Evolutionary conservation across 2,329 filamentous ascomycete species (phyloP).

Genomic region (Dactylella cylindrospora): DNA sequence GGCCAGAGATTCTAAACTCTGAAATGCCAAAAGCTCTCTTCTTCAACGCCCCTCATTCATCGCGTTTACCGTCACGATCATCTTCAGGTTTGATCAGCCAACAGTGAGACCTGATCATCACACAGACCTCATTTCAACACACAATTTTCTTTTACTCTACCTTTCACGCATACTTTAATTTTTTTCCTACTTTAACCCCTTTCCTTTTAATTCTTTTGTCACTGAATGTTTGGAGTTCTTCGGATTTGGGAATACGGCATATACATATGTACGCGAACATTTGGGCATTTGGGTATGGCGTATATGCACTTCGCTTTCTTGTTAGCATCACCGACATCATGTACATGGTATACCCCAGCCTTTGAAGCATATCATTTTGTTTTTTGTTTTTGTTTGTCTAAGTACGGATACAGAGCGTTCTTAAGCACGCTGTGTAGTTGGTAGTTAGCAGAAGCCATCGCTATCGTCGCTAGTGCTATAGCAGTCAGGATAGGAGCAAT

Average conservation of each 20-base stretch:
- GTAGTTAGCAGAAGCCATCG: no score
- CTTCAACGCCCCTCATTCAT: neutral
- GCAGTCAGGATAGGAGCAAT: no score
- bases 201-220: slow-evolving; percentile 5
- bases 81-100: neutral
- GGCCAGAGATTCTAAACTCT: slow-evolving; percentile 56
- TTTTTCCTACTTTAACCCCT: neutral
- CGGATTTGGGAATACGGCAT: slow-evolving; percentile 12
- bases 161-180: slow-evolving; percentile 3
- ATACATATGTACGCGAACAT: slow-evolving; percentile 6
- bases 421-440: no score
- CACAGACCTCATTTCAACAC: neutral
- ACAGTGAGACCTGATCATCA: neutral
- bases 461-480: no score
- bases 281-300: slow-evolving; percentile 44
- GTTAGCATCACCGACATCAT: no score
- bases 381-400: no score
- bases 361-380: no score
- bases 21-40: neutral
- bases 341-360: no score
- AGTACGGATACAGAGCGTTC: no score
- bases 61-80: neutral
- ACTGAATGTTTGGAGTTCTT: slow-evolving; percentile 22
- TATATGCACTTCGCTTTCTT: no score
- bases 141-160: slow-evolving; percentile 2